A percentile compares a stretch with the other conserved stretches of the same genome.
Conservation (phyloP, 139 green algal genomes). For the Chlamydomonas sphaeroides region DNA sequence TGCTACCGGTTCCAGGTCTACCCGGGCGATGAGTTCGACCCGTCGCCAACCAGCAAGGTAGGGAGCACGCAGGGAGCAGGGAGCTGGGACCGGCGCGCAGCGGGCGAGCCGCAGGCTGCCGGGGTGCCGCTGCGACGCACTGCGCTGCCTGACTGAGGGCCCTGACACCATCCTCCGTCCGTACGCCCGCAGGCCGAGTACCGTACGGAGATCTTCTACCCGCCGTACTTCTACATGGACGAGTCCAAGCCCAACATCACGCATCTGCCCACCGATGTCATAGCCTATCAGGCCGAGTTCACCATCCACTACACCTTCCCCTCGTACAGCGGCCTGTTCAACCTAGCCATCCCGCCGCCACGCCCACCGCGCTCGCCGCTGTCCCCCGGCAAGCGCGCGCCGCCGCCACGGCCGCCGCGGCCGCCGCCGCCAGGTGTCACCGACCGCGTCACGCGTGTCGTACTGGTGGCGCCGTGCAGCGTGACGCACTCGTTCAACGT, state of each 20-base stretch:
- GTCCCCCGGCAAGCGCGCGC: too few species aligned
- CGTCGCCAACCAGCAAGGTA: background rate
- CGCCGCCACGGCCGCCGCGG: too few species aligned
- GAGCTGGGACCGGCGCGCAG: too few species aligned
- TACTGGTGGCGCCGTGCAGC: constrained; percentile 39
- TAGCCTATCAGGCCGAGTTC: constrained; percentile 15
- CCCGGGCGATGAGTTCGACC: constrained; percentile 25
- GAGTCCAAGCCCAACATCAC: constrained; percentile 1
- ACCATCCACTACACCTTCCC: constrained; percentile 4
- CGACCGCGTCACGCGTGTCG: background rate
- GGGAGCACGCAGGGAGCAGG: too few species aligned
- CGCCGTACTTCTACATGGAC: constrained; percentile 26
- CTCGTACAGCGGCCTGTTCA: too few species aligned
- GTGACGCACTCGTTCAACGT: constrained; percentile 49
- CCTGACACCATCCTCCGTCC: too few species aligned
- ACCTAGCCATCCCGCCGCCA: too few species aligned
- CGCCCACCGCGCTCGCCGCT: too few species aligned
- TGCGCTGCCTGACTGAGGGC: too few species aligned
- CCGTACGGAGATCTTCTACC: constrained; percentile 46
- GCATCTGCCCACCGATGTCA: background rate
- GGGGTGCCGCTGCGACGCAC: too few species aligned
- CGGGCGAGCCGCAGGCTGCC: too few species aligned
- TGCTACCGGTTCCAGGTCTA: constrained; percentile 6
- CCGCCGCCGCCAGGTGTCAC: too few species aligned
- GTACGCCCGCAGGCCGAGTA: constrained; percentile 47